phyloP scores from a whole-genome alignment of 2,329 filamentous ascomycete genomes.

The Ophiostoma novo-ulmi region DNA sequence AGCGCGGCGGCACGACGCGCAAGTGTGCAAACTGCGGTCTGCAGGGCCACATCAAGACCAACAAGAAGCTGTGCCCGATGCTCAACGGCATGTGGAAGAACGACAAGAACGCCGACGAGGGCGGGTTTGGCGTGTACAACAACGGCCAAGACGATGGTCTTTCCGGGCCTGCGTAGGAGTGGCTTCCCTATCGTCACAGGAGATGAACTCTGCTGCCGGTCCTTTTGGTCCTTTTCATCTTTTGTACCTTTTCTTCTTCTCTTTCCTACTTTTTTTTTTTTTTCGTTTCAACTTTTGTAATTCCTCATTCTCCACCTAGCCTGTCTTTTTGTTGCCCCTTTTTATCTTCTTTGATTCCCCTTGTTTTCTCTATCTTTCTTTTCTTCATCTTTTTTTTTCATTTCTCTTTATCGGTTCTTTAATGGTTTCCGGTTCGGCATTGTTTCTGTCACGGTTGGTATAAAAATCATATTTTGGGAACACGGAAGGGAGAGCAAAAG shows the following conservation, averaged over 20 bases:
- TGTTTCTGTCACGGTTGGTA: not conserved
- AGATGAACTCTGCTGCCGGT: not conserved
- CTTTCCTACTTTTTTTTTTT: not conserved
- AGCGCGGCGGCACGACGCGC: constrained; percentile 65
- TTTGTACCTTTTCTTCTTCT: not conserved
- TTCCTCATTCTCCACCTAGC: no score
- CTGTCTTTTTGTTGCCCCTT: no score
- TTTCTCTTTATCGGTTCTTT: not conserved
- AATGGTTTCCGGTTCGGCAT: not conserved
- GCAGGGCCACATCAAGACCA: constrained; percentile 97
- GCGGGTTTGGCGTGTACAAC: constrained; percentile 53
- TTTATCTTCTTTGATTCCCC: not conserved
- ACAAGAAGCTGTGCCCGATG: constrained; percentile 91
- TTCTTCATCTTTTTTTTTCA: not conserved
- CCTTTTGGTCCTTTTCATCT: not conserved
- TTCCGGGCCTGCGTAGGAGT: constrained; percentile 21
- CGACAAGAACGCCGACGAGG: constrained; percentile 52
- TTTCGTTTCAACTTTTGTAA: not conserved
- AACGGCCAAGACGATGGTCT: constrained; percentile 19
- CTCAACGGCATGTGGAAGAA: constrained; percentile 76
- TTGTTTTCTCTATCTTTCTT: not conserved
- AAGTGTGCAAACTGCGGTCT: constrained; percentile 98
- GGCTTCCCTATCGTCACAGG: not conserved
- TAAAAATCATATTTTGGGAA: not conserved
- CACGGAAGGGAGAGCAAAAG: constrained; percentile 9